phyloP scores from a whole-genome alignment of 805 yeast genomes.

The Blastobotrys chiropterorum region DNA sequence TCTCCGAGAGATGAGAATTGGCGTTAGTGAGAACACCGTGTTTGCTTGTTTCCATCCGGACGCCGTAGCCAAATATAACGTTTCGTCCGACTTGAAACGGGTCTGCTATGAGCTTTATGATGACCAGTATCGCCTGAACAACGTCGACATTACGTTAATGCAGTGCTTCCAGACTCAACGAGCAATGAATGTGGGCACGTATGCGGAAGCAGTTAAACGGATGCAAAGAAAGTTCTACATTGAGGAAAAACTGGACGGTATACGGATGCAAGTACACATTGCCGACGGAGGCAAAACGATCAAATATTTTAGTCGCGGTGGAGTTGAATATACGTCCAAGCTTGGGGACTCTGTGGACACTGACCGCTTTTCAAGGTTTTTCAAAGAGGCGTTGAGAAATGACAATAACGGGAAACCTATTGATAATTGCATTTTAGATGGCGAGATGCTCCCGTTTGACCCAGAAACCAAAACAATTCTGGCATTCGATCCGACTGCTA shows the following conservation, averaged over 20 bases:
- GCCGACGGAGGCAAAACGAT: conserved; percentile 40
- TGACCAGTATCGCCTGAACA: conserved; percentile 38
- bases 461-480: conserved; percentile 42
- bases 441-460: conserved; percentile 92
- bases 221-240: conserved; percentile 46
- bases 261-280: conserved; percentile 75
- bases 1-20: conserved; percentile 42
- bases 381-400: conserved; percentile 34
- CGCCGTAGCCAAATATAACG: conserved; percentile 56
- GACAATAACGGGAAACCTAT: no score
- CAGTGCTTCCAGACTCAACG: conserved; percentile 72
- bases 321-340: conserved; percentile 63
- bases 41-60: conserved; percentile 72
- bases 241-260: conserved; percentile 94
- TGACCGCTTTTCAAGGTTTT: conserved; percentile 43
- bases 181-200: conserved; percentile 50
- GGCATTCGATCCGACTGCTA: conserved; percentile 68
- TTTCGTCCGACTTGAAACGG: conserved; percentile 56
- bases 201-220: conserved; percentile 12
- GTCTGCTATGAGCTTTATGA: conserved; percentile 56
- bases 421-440: conserved; percentile 73
- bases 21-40: conserved; percentile 53
- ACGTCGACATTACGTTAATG: conserved; percentile 39
- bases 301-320: conserved; percentile 57
- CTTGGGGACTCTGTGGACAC: conserved; percentile 51